Base-by-base conservation (phyloP, 306 rosid genomes). In the Gleditsia sinensis region DNA sequence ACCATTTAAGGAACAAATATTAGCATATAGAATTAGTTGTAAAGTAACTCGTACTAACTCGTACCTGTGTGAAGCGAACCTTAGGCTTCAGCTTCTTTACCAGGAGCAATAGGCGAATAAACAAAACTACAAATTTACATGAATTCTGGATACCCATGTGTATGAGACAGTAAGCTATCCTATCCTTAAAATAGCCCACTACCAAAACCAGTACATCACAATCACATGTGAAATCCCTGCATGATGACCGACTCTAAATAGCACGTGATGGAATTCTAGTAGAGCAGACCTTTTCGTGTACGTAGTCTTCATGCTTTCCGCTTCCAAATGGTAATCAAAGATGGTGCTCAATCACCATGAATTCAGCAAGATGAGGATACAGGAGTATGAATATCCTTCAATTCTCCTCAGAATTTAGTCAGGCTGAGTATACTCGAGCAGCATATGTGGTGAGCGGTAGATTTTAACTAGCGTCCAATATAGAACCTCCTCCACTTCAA, bases 401-500 rank as follows among this genome's bases (percentile, higher is more conserved):
- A 42, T 42, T 60, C 24, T 59, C 20, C 4, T 37, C 28, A 57
- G 68, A 59, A 66, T 71, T 81, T 87, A 90, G 74, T 93, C 93
- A 24, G 69, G 43, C 78, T 81, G 87, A 13, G 98, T 91, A 88
- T 93, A 93, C 72, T 91, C 98, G 33, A 93, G 90, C 74, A 93
- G 82, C 98, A 93, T 89, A 85, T 93, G 97, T 2, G 98, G 96
- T 27, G 98, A 89, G 76, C 97, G 85, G 82, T 93, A 93, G 60
- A 93, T 89, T 79, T 93, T 91, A 80, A 93, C 96, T 9, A 93
- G 92, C 2, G 97, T 93, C 97, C 98, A 87, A 84, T 86, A 93
- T 20, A 93, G 83, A 65, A 86, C 86, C 78, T 93, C 98, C 79
- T 93, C 98, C 66, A 91, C 90, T 77, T 84, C 98, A 78, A 91